Evolutionary conservation across 2,329 filamentous ascomycete genomes (phyloP).

Genomic region (Colletotrichum higginsianum): DNA sequence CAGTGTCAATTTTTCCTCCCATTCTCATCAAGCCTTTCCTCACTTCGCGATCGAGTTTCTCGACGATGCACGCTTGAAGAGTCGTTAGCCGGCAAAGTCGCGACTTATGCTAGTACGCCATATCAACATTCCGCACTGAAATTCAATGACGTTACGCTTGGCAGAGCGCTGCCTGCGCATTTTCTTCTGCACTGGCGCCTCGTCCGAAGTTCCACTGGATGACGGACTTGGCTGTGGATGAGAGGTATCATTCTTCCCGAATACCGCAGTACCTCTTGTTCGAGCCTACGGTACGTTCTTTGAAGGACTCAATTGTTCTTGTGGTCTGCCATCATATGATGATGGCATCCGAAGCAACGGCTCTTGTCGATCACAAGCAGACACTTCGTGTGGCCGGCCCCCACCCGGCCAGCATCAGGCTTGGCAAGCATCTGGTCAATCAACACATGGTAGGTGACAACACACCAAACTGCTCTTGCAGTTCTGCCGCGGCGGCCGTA

Average conservation of each 20-base stretch:
- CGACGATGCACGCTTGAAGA: not conserved
- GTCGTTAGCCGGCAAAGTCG: not conserved
- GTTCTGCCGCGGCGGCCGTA: slow-evolving; percentile 69
- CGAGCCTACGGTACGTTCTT: not conserved
- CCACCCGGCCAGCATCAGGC: not conserved
- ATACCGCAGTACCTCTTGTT: too few relatives aligned
- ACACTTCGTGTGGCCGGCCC: not conserved
- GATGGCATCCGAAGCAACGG: not conserved
- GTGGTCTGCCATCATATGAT: too few relatives aligned
- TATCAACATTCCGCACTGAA: not conserved
- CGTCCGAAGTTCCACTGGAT: not conserved
- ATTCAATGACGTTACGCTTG: not conserved
- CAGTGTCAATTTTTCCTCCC: too few relatives aligned
- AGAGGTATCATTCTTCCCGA: too few relatives aligned
- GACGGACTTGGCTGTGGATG: not conserved
- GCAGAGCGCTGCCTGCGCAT: not conserved
- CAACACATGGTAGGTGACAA: not conserved
- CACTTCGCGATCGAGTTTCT: not conserved
- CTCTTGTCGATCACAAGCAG: not conserved
- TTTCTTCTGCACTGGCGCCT: not conserved
- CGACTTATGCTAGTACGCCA: not conserved
- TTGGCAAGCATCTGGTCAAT: not conserved
- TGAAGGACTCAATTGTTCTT: not conserved
- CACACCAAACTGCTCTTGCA: slow-evolving; percentile 29
- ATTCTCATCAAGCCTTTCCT: not conserved